These are phyloP conservation scores for Cyberlindnera meyerae DNA, from an alignment of 805 yeast species.

Conservation along the genomic window DNA sequence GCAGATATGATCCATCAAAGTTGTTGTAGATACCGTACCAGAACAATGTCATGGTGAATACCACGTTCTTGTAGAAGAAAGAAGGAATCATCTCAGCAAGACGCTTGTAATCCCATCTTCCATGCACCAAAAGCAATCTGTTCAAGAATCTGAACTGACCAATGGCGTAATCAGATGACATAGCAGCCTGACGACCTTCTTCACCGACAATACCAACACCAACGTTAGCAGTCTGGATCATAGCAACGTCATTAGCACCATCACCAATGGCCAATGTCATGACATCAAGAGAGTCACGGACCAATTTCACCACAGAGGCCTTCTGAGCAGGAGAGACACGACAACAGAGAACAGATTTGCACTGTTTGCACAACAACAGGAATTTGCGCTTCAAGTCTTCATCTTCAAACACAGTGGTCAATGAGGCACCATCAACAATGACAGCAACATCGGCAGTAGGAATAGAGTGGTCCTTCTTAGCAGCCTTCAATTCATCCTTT, in stretches of 20 bases:
- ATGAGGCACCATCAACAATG: slow-evolving; percentile 77
- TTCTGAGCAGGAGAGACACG: slow-evolving; percentile 87
- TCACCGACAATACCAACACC: slow-evolving; percentile 92
- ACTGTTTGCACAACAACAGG: slow-evolving; percentile 68
- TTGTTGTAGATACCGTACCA: slow-evolving; percentile 75
- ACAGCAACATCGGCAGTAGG: slow-evolving; percentile 67
- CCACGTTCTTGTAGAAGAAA: slow-evolving; percentile 75
- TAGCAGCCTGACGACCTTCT: slow-evolving; percentile 85
- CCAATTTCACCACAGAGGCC: slow-evolving; percentile 76
- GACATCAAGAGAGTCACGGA: slow-evolving; percentile 67
- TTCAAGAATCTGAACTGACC: slow-evolving; percentile 76
- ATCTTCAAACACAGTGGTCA: slow-evolving; percentile 46
- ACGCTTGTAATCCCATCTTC: slow-evolving; percentile 83
- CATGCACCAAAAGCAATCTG: slow-evolving; percentile 67
- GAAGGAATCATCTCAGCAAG: slow-evolving; percentile 79
- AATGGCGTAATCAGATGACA: slow-evolving; percentile 83
- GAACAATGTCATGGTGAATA: slow-evolving; percentile 66
- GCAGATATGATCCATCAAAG: slow-evolving; percentile 76
- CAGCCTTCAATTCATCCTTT: slow-evolving; percentile 48
- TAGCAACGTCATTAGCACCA: slow-evolving; percentile 86
- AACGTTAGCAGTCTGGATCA: slow-evolving; percentile 84
- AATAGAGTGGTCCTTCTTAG: slow-evolving; percentile 55
- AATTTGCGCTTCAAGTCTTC: slow-evolving; percentile 49
- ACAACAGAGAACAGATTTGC: slow-evolving; percentile 79
- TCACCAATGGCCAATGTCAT: slow-evolving; percentile 88